Evolutionary conservation across 345 rosid genomes (phyloP).

Genomic region (Dipteronia sinensis): DNA sequence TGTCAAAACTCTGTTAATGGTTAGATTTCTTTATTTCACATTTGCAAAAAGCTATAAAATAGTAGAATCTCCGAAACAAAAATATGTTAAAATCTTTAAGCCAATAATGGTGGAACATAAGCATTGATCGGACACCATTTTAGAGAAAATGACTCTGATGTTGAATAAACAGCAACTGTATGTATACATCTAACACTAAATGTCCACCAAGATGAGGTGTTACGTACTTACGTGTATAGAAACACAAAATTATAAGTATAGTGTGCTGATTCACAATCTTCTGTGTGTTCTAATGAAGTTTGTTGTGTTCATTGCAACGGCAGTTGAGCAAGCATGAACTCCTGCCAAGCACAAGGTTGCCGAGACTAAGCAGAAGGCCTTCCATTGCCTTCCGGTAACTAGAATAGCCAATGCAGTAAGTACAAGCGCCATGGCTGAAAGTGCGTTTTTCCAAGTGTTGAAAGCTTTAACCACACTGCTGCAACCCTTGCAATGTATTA

Average conservation of each 20-base stretch:
- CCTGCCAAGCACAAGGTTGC: slow-evolving; percentile 62
- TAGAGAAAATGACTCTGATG: background rate
- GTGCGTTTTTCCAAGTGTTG: slow-evolving; percentile 57
- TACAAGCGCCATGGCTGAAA: slow-evolving; percentile 47
- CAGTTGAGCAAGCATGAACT: slow-evolving; percentile 63
- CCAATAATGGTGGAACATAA: no score
- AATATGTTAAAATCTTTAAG: no score
- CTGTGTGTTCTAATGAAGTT: slow-evolving; percentile 87
- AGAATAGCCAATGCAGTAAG: slow-evolving; percentile 67
- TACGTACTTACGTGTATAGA: background rate
- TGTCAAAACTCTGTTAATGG: background rate
- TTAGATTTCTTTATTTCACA: background rate
- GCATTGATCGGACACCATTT: background rate
- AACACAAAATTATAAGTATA: background rate
- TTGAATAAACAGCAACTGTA: background rate
- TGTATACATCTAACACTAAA: background rate
- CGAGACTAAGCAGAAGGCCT: slow-evolving; percentile 55
- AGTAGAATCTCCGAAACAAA: no score
- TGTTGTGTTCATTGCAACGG: slow-evolving; percentile 69
- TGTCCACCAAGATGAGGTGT: background rate
- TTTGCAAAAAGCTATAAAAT: no score
- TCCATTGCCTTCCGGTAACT: slow-evolving; percentile 72
- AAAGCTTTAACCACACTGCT: slow-evolving; percentile 58
- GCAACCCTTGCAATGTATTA: slow-evolving; percentile 87
- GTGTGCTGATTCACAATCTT: slow-evolving; percentile 48